These are phyloP conservation scores for Paracorniculantispora psalliotae DNA, from an alignment of 2,329 filamentous ascomycete species.

Conservation along the genomic window DNA sequence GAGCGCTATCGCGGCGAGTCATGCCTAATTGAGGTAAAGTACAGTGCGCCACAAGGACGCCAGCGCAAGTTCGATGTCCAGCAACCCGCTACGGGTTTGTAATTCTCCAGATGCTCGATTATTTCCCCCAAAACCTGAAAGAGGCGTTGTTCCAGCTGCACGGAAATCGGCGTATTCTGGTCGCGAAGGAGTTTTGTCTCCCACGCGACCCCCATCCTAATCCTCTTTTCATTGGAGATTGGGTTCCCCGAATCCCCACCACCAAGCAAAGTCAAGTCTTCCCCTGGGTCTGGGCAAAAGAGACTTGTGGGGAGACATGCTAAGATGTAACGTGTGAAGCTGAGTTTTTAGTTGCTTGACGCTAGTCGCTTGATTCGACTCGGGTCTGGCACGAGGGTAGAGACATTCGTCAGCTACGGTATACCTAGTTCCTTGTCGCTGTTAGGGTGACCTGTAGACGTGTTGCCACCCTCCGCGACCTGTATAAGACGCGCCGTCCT, in stretches of 20 bases:
- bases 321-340: slow-evolving; percentile 15
- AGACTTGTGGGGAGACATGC: slow-evolving; percentile 4
- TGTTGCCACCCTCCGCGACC: not conserved
- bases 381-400: not conserved
- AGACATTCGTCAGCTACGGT: not conserved
- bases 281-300: not conserved
- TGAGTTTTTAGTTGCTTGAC: not conserved
- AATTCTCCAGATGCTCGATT: not conserved
- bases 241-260: not conserved
- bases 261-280: not conserved
- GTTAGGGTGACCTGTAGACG: not conserved
- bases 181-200: not conserved
- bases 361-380: not conserved
- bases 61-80: not conserved
- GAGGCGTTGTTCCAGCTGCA: not conserved
- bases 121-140: not conserved
- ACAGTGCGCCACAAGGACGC: not conserved
- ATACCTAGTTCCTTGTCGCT: not conserved
- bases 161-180: not conserved
- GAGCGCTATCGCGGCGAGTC: slow-evolving; percentile 9
- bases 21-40: slow-evolving; percentile 4
- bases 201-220: not conserved
- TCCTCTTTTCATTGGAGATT: not conserved
- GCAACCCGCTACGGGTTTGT: not conserved
- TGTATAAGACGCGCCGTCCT: not conserved